Evolutionary conservation across 2,329 filamentous ascomycete genomes (phyloP), one percentile per base, ranked within the genome.

Genomic region (Pseudopithomyces chartarum): DNA sequence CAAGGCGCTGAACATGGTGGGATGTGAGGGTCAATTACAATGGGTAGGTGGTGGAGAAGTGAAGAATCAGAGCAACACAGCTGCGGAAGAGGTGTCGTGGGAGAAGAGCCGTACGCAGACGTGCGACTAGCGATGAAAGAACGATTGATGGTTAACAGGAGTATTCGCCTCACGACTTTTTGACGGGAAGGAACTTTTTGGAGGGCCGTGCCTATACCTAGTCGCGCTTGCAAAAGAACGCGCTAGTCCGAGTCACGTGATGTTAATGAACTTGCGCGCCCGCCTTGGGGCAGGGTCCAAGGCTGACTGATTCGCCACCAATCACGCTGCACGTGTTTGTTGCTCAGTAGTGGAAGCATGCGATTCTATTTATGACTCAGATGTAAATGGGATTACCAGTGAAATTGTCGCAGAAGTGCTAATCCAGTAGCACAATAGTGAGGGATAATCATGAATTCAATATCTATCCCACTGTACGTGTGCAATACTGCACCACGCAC

Each of bases 1-100:
- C 51, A 77, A 58, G 60, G 75, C 73, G 60, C 65, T 68, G 55
- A 76, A 71, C 76, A 89, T 23, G 80, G 74, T 70, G 63, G 55
- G 58, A 40, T 55, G 34, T 20, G 42, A 20, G 33, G 54, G 36
- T 58, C 59, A 60, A 64, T 58, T 61, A 61, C 36, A 58, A 61
- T 26, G 54, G 53, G 55, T 65, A 60, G 61, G 32, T 43, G 54
- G 26, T 43, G 54, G 26, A 40, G 55, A 42, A 40, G 62, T 43
- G 20, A 15, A 56, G 11, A 2, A 47, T 58, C 55, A 61, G 63
- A 62, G 22, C 20, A 45, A 59, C 48, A 54, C 34, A 42, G 43
- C 23, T 51, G 54, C 34, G 48, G 44, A 50, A 56, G 46, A 61
- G 45, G 23, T 33, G 50, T n/a, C 26, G 43, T 55, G 51, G 54